Base-by-base conservation (phyloP, 345 rosid species). In the Crucihimalaya himalaica region DNA sequence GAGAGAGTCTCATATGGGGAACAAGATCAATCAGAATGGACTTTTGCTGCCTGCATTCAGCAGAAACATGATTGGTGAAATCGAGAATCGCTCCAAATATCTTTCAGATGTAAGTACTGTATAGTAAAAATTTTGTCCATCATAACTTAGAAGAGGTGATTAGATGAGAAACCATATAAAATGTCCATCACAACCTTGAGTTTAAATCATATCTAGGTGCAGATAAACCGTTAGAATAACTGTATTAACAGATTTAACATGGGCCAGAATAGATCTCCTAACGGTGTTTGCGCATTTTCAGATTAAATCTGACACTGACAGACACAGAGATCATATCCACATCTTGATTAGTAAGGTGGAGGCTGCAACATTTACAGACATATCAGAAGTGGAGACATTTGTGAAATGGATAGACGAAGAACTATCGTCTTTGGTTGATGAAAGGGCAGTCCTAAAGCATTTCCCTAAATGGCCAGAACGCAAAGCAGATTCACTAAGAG, bases 361-460 rank as follows among this genome's bases (percentile, higher is more conserved):
- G 58, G 80, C 85, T 13, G 86, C 92, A 45, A 74, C 82, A 15
- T 89, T 85, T 70, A 75, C 64, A 48, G 87, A 88, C 16, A 86
- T 95, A 63, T 63, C 89, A 4, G 93, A 88, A 11, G 96, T 92
- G 68, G 96, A 89, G 75, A 58, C 78, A 19, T 95, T 91, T 67
- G 83, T 91, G 53, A 87, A 88, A 73, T 89, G 96, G 97, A 84
- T 95, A 43, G 99, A 95, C 53, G 64, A 81, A 37, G 92, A 91
- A 74, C 78, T 95, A 34, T 87, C 96, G 19, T 85, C 90, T 18
- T 73, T 95, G 55, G 93, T 91, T 2, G 99, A 95, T 53, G 99
- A 95, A 83, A 87, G 99, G 70, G 99, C 99, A 25, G 99, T 95
- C 62, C 58, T 95, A 81, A 95, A 95, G 84, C 92, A 95, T 79